Conservation (phyloP, 257 asterid species). For the Ilex asprella region DNA sequence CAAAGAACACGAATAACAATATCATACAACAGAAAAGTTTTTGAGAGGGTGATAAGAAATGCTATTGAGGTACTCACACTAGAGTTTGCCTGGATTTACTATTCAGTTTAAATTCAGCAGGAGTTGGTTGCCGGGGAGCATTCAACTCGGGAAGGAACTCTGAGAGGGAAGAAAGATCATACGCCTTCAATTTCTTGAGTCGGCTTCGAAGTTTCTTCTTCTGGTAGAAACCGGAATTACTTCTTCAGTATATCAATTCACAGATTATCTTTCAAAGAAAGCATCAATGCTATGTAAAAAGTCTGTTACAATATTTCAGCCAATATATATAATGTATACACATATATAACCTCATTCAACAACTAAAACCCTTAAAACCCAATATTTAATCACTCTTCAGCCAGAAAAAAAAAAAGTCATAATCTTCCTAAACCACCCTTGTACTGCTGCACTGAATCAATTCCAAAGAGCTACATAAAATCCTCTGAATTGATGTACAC, state of each 20-base stretch:
- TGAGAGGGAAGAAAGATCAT: constrained; percentile 56
- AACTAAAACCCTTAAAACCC: too few species aligned
- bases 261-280: background rate
- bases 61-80: constrained; percentile 41
- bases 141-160: constrained; percentile 64
- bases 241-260: constrained; percentile 6
- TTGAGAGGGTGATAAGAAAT: background rate
- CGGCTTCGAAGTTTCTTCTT: constrained; percentile 42
- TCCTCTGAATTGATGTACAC: too few species aligned
- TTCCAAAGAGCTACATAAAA: too few species aligned
- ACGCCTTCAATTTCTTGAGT: constrained; percentile 62
- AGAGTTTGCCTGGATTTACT: constrained; percentile 54
- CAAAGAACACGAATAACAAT: background rate
- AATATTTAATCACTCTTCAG: too few species aligned
- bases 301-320: too few species aligned
- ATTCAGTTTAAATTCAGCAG: constrained; percentile 46
- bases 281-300: background rate
- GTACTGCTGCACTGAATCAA: too few species aligned
- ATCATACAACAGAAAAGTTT: background rate
- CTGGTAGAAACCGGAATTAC: constrained; percentile 22
- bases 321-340: too few species aligned
- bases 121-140: constrained; percentile 28
- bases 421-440: too few species aligned
- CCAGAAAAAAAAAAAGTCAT: too few species aligned
- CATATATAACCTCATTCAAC: too few species aligned